Base-by-base conservation (phyloP, 768 basidiomycete species). In the Sistotremastrum niveocremeum region DNA sequence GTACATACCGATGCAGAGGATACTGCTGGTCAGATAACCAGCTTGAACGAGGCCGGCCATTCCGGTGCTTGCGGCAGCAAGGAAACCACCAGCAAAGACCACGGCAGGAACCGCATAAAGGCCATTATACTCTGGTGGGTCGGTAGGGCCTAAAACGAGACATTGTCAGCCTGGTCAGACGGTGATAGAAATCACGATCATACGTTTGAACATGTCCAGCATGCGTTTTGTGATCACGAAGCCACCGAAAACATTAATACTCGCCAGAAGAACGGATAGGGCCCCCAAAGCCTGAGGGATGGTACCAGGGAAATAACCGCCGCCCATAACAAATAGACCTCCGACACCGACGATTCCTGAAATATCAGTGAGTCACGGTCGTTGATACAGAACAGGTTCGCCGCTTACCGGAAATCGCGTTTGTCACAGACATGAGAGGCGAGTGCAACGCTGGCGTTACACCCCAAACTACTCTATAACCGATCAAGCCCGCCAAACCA, bases 201-300 rank as follows among this genome's bases (percentile, higher is more conserved):
- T 60, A 83, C 88, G 79, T 64, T 84, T 85, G 62, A 91, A 91
- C 81, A 91, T 87, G 56, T 90, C 85, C 49, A 91, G 66, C 88
- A 91, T 91, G 38, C 87, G 79, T 61, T 88, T 88, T 28, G 86
- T 89, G 54, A 90, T 81, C 36, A 87, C 79, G 55, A 89, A 90
- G 39, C 88, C 88, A 44, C 88, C 88, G 34, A 83, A 77, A 45
- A 91, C 86, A 56, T 91, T 91, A 49, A 91, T 75, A 48, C 84
- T 84, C 28, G 88, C 88, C 33, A 91, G 65, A 43, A 91, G 73
- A n/a, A 91, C 88, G 9, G 87, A 84, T 9, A 81, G 49, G 3
- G 88, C 84, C 48, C 86, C 88, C 9, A 91, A 67, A 8, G 68
- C 65, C 62, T 91, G 87, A 42, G 88, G 80, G 50, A 86, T 65